Evolutionary conservation across 2,329 filamentous ascomycete species (phyloP), one percentile per base, ranked within the genome.

Genomic region (Claviceps africana): DNA sequence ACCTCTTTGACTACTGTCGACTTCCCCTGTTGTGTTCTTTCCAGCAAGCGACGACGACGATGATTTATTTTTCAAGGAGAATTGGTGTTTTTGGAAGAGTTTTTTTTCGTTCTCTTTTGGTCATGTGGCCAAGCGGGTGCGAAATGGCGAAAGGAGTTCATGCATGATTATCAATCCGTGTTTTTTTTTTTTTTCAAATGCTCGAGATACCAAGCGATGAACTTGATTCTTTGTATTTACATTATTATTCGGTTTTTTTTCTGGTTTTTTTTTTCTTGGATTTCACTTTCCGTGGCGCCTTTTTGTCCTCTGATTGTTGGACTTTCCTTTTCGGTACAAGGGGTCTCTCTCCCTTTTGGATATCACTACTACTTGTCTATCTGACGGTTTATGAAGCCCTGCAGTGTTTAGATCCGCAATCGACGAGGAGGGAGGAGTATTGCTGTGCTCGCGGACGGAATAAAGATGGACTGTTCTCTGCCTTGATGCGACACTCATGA

Each of bases 191-290:
- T 15, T 44, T 47, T 52, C 60, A 61, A 55, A 60, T 62, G 59
- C 58, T 59, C 56, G 57, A 65, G 62, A 68, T 68, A 67, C 64
- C 63, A 63, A 68, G 65, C 64, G 66, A 61, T 55, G 56, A 58
- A 61, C 55, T 57, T 58, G 22, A 35, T 53, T 58, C 58, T 62
- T 58, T 66, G 58, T 62, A 64, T 65, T 62, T 64, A 62, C 60
- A 59, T 56, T 51, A 48, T 45, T 46, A 45, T 39, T 8, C 31
- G 21, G 21, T 4, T n/a, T n/a, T n/a, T n/a, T n/a, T n/a, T n/a
- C n/a, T 31, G 53, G 11, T 21, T 30, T 10, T 30, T 45, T 9
- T 15, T 30, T 45, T 28, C 6, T 44, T 28, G 42, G 25, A 49
- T 55, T 55, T 52, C 51, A 52, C 55, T 56, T 53, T 58, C 46